Percentiles rank a stretch among this genome's conserved stretches.
phyloP scores from a whole-genome alignment of 2,329 filamentous ascomycete species.

The Dryadomyces sulphureus region DNA sequence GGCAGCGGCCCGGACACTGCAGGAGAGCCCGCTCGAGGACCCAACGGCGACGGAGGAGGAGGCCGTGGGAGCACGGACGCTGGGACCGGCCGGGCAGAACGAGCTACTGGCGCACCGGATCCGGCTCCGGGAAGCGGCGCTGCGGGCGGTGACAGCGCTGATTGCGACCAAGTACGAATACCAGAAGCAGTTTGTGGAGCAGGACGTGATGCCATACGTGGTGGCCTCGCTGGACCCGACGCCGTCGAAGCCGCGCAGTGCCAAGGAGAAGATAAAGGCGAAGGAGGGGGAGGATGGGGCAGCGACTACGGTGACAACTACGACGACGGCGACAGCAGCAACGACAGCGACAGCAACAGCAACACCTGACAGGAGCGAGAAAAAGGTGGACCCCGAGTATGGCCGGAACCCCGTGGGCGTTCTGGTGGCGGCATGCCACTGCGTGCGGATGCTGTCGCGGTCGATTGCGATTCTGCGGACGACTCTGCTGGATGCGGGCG shows the following conservation, averaged over 20 bases:
- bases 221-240: constrained; percentile 60
- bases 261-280: constrained; percentile 23
- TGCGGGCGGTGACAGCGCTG: constrained; percentile 71
- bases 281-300: constrained; percentile 17
- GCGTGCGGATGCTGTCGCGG: constrained; percentile 65
- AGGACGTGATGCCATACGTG: constrained; percentile 67
- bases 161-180: constrained; percentile 71
- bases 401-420: constrained; percentile 64
- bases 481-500: constrained; percentile 70
- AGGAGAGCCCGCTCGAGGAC: not conserved
- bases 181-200: constrained; percentile 66
- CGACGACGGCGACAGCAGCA: not conserved
- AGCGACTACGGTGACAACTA: constrained; percentile 8
- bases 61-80: constrained; percentile 19
- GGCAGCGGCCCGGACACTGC: constrained; percentile 4
- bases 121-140: constrained; percentile 57
- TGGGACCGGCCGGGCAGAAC: constrained; percentile 48
- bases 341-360: too few relatives aligned
- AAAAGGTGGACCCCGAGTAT: constrained; percentile 31
- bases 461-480: constrained; percentile 77
- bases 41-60: constrained; percentile 5
- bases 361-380: constrained; percentile 15
- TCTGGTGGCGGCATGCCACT: constrained; percentile 71
- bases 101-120: constrained; percentile 52
- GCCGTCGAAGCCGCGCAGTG: constrained; percentile 31